These are phyloP conservation scores for Isatis lusitanica DNA, from an alignment of 441 rosid species.

Conservation along the genomic window DNA sequence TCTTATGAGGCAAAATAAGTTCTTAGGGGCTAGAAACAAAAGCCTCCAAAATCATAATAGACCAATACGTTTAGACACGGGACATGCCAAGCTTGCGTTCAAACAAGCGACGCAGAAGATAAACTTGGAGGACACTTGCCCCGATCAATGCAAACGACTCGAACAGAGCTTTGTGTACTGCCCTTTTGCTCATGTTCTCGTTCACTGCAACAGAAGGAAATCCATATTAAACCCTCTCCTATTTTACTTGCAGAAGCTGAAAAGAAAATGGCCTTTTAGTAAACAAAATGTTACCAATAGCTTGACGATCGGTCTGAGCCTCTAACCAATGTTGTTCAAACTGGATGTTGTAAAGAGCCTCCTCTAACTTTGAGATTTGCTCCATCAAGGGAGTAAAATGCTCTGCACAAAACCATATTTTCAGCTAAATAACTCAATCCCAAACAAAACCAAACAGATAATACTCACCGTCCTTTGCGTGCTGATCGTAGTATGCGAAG, in stretches of 20 bases:
- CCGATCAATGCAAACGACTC: constrained; percentile 55
- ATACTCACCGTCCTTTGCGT: constrained; percentile 59
- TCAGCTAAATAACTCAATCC: constrained; percentile 12
- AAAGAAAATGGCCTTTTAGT: accelerated
- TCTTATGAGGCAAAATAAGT: constrained; percentile 23
- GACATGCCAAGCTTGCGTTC: constrained; percentile 55
- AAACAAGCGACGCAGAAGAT: constrained; percentile 56
- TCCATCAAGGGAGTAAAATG: constrained; percentile 61
- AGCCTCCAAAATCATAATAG: constrained; percentile 3
- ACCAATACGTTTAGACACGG: constrained; percentile 39
- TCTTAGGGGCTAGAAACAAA: constrained; percentile 2
- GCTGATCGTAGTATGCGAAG: constrained; percentile 57
- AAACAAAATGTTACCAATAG: constrained; percentile 39
- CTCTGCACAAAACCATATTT: constrained; percentile 40
- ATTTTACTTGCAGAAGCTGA: background rate
- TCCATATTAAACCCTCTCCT: background rate
- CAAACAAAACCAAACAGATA: background rate
- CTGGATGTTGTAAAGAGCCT: constrained; percentile 60
- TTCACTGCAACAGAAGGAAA: constrained; percentile 39
- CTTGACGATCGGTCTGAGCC: constrained; percentile 70
- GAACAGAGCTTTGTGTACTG: constrained; percentile 56
- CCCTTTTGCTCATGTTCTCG: constrained; percentile 52
- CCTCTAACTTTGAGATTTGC: constrained; percentile 59
- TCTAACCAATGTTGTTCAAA: constrained; percentile 74
- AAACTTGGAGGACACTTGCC: constrained; percentile 54